Percentiles rank a stretch among this genome's conserved stretches.
These are phyloP conservation scores for Thoreauomyces humboldtii DNA, from an alignment of 192 early-diverging fungal species.

Conservation along the genomic window DNA sequence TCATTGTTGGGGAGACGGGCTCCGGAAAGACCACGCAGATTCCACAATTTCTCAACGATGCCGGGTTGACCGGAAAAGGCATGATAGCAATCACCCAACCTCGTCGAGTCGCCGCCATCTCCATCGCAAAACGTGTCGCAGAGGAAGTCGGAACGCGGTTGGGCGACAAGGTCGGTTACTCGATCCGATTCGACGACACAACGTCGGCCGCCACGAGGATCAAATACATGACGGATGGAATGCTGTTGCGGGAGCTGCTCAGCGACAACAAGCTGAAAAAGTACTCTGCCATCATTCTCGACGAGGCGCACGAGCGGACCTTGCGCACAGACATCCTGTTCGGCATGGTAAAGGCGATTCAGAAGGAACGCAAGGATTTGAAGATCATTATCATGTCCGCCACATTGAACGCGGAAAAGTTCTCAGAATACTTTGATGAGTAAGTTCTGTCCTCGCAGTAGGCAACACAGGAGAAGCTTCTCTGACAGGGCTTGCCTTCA, in stretches of 20 bases:
- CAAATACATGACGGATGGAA: slow-evolving; percentile 96
- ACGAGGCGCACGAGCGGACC: slow-evolving; percentile 98
- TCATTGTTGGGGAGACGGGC: slow-evolving; percentile 80
- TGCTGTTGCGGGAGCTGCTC: slow-evolving; percentile 89
- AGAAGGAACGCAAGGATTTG: slow-evolving; percentile 67
- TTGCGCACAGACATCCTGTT: slow-evolving; percentile 95
- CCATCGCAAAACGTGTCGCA: slow-evolving; percentile 59
- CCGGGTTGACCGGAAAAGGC: slow-evolving; percentile 45
- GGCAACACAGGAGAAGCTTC: background rate
- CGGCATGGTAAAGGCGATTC: slow-evolving; percentile 90
- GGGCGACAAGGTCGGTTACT: slow-evolving; percentile 80
- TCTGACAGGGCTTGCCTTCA: background rate
- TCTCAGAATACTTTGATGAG: slow-evolving; percentile 85
- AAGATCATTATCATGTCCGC: slow-evolving; percentile 97
- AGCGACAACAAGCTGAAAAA: slow-evolving; percentile 70
- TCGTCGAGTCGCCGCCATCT: slow-evolving; percentile 54
- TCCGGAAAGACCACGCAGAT: slow-evolving; percentile 87
- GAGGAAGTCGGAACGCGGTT: slow-evolving; percentile 45
- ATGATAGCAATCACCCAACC: slow-evolving; percentile 56
- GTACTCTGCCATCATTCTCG: slow-evolving; percentile 87
- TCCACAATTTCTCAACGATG: slow-evolving; percentile 88
- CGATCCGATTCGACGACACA: slow-evolving; percentile 93
- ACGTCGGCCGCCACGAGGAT: slow-evolving; percentile 74
- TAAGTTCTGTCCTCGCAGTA: slow-evolving; percentile 33
- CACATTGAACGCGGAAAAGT: slow-evolving; percentile 90